Conservation (phyloP, 306 rosid genomes). For the Casuarina glauca region DNA sequence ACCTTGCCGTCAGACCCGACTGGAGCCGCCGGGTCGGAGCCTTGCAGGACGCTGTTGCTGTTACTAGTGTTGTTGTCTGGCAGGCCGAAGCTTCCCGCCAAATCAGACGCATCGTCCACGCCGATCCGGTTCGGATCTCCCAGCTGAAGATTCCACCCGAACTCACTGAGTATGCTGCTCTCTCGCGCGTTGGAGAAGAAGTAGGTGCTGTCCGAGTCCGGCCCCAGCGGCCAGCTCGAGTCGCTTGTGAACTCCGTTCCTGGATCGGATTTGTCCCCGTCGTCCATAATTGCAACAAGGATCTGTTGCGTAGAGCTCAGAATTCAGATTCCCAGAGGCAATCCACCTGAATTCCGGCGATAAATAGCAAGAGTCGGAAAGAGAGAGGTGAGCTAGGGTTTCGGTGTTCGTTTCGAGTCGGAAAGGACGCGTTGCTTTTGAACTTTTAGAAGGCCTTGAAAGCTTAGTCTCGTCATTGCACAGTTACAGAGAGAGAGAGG, state of each 20-base stretch:
- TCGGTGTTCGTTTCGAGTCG: constrained; percentile 44
- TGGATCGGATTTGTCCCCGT: constrained; percentile 44
- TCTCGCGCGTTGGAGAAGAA: constrained; percentile 47
- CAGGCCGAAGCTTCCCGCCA: constrained; percentile 22
- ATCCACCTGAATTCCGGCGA: constrained; percentile 27
- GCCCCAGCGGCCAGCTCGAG: constrained; percentile 52
- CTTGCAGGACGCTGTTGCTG: background rate
- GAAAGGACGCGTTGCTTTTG: constrained; percentile 68
- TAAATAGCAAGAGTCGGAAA: background rate
- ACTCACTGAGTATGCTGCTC: constrained; percentile 51
- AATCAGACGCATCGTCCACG: constrained; percentile 27
- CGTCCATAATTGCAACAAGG: constrained; percentile 30
- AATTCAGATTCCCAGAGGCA: constrained; percentile 17
- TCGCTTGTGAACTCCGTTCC: constrained; percentile 40
- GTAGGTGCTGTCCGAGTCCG: constrained; percentile 35
- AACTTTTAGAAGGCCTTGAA: constrained; percentile 50
- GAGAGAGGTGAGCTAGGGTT: constrained; percentile 55
- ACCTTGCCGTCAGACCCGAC: constrained; percentile 31
- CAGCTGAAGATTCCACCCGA: constrained; percentile 66
- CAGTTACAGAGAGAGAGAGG: constrained; percentile 33
- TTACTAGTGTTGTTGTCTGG: background rate
- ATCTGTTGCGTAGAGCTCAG: background rate
- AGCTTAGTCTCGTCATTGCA: constrained; percentile 59
- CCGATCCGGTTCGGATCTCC: constrained; percentile 41
- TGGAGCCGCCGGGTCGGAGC: constrained; percentile 30